These are phyloP conservation scores for Fusarium sp. DNA, from an alignment of 2,329 filamentous ascomycete species.

Conservation along the genomic window DNA sequence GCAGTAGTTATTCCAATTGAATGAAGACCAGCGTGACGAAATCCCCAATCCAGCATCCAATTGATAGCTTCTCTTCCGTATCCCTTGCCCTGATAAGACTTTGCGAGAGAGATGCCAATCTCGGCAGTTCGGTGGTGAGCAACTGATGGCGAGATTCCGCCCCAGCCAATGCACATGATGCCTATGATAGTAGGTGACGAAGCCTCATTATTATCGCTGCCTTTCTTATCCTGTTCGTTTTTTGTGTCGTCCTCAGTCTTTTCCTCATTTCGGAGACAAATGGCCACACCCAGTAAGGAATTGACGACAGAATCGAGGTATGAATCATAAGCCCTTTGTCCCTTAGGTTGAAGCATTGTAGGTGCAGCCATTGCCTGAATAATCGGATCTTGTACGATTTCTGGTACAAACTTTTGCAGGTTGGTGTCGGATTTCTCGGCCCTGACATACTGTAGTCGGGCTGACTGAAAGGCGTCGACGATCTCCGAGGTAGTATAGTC, in stretches of 20 bases:
- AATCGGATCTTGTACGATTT: constrained; percentile 16
- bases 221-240: neutral
- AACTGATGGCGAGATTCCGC: constrained; percentile 2
- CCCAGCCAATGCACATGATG: constrained; percentile 30
- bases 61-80: constrained; percentile 24
- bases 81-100: constrained; percentile 15
- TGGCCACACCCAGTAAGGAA: constrained; percentile 15
- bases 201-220: neutral
- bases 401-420: neutral
- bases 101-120: constrained; percentile 7
- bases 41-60: constrained; percentile 30
- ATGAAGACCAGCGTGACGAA: constrained; percentile 19
- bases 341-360: constrained; percentile 6
- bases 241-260: neutral
- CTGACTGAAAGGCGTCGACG: constrained; percentile 12
- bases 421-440: constrained; percentile 4
- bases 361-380: constrained; percentile 14
- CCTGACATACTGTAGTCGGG: constrained; percentile 12
- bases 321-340: constrained; percentile 2
- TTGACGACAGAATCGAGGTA: constrained; percentile 15
- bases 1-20: constrained; percentile 13
- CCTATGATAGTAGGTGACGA: neutral
- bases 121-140: constrained; percentile 19
- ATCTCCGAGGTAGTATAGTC: constrained; percentile 19
- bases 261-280: neutral